Evolutionary conservation across 192 early-diverging fungal species (phyloP), one percentile per base, ranked within the genome.

Genomic region (Gryganskiella cystojenkinii): DNA sequence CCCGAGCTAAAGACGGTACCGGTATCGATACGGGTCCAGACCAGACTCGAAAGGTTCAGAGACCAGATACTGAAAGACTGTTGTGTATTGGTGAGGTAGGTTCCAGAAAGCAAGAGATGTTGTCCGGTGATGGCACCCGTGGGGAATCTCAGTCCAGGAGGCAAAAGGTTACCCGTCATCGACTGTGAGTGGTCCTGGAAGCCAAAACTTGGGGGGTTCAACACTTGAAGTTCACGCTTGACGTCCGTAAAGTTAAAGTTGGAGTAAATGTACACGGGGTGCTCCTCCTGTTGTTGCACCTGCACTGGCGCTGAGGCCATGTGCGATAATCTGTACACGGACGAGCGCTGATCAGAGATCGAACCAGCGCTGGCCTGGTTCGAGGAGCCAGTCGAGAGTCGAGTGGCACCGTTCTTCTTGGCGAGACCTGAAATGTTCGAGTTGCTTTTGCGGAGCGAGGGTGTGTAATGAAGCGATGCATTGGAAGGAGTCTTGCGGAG

Each of bases 201-300:
- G n/a, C 62, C 67, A 62, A 87, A 87, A 19, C 82, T 75, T 25
- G 90, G 88, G 0, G 88, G 78, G 3, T 72, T 81, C 44, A 93
- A 76, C 28, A 87, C 61, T 54, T 93, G 90, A 27, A 93, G 79
- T 27, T 91, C 89, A 40, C 92, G 84, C 64, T 87, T 87, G 45
- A 93, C 90, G 14, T 90, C 81, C 0, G 87, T 82, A 65, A 93
- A 93, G 79, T 90, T 93, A 64, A 91, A 88, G 76, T 93, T 93
- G 82, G 87, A 89, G 79, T 93, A 93, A 27, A 93, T 63, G 52
- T 89, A 88, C 11, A 89, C 83, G 27, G 82, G 80, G 19, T 80
- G 63, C 47, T 70, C 69, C 30, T 80, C 69, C 20, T 68, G 51
- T 55, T 70, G 61, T 55, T 70, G 61, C 4, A 64, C 76, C 6